Percentiles rank a stretch among this genome's conserved stretches.
Conservation (phyloP, 495 filamentous ascomycete genomes). For the Penicillium cataractarum region DNA sequence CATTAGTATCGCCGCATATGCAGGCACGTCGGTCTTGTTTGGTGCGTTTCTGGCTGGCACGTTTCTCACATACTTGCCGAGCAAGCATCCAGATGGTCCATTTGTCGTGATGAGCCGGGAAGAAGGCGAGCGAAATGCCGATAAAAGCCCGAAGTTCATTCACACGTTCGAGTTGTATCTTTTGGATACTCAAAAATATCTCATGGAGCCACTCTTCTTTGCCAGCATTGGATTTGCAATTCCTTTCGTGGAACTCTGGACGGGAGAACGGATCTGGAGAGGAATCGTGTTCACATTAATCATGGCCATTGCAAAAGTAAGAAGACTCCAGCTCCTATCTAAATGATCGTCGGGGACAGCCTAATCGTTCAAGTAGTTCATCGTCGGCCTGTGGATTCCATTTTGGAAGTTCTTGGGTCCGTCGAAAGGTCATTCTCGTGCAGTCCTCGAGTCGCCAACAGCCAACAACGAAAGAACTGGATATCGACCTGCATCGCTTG, state of each 20-base stretch:
- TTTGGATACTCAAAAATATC: conserved; percentile 42
- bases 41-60: conserved; percentile 68
- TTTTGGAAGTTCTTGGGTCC: conserved; percentile 19
- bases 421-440: neutral
- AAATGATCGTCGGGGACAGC: neutral
- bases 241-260: conserved; percentile 69
- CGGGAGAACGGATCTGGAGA: conserved; percentile 63
- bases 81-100: conserved; percentile 36
- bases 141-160: conserved; percentile 39
- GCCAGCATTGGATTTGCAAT: conserved; percentile 74
- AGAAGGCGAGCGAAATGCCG: conserved; percentile 45
- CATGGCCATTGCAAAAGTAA: conserved; percentile 67
- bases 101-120: conserved; percentile 41
- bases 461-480: conserved; percentile 5
- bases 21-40: conserved; percentile 68
- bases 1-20: conserved; percentile 56
- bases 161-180: conserved; percentile 42
- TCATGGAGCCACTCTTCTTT: conserved; percentile 77
- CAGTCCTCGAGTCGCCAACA: neutral
- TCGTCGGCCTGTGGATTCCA: conserved; percentile 39
- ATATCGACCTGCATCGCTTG: conserved; percentile 42
- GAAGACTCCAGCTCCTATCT: neutral
- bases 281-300: conserved; percentile 68
- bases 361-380: conserved; percentile 18
- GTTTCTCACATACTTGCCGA: conserved; percentile 52